Evolutionary conservation across 2,329 filamentous ascomycete genomes (phyloP).

Genomic region (Plectosphaerella sp.): DNA sequence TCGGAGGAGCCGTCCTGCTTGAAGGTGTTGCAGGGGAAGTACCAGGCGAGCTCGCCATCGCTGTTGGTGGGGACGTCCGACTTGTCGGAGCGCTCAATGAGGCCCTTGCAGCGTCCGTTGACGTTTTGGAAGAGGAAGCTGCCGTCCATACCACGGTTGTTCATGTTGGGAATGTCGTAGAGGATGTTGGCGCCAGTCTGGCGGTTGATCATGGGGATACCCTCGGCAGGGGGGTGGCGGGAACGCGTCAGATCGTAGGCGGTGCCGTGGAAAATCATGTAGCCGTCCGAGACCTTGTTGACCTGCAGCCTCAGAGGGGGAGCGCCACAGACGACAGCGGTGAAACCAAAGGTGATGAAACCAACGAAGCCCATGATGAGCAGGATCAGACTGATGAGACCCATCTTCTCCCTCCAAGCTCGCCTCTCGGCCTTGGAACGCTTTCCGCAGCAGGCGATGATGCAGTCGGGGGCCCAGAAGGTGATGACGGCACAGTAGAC

Average conservation of each 20-base stretch:
- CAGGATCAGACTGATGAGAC: constrained; percentile 88
- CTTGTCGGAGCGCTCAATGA: constrained; percentile 67
- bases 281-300: constrained; percentile 76
- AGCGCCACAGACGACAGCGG: constrained; percentile 73
- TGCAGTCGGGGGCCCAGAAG: constrained; percentile 86
- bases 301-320: constrained; percentile 70
- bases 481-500: constrained; percentile 92
- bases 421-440: constrained; percentile 79
- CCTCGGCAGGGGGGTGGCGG: constrained; percentile 72
- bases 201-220: constrained; percentile 57
- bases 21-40: constrained; percentile 88
- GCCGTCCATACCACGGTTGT: constrained; percentile 83
- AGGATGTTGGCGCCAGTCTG: constrained; percentile 69
- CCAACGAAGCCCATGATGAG: constrained; percentile 85
- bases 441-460: constrained; percentile 83
- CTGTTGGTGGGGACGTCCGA: constrained; percentile 78
- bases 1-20: constrained; percentile 86
- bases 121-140: constrained; percentile 99
- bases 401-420: constrained; percentile 98
- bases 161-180: constrained; percentile 70
- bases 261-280: constrained; percentile 93
- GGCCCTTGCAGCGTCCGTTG: constrained; percentile 89
- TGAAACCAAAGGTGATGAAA: constrained; percentile 96
- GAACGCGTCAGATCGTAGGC: constrained; percentile 81
- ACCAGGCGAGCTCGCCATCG: constrained; percentile 80